Conservation (phyloP, 176 grass and related monocot species). For the Aegilops sharonensis region DNA sequence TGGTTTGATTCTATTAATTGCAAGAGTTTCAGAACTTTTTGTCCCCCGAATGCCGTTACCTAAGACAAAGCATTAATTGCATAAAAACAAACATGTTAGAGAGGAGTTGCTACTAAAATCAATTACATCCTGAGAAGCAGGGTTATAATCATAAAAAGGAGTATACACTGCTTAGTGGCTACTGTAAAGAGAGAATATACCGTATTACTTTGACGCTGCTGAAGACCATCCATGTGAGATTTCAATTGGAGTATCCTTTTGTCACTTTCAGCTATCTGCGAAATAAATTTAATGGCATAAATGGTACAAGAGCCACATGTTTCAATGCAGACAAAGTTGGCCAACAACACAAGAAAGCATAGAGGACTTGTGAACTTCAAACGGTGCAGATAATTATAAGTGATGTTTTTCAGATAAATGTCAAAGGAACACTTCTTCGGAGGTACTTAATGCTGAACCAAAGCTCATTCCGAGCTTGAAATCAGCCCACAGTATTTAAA, state of each 20-base stretch:
- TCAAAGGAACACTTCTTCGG: not conserved
- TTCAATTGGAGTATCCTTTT: constrained; percentile 36
- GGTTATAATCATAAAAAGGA: constrained; percentile 2
- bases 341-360: not conserved
- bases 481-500: not conserved
- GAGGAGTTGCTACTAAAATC: not conserved
- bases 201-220: constrained; percentile 55
- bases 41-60: constrained; percentile 81
- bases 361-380: constrained; percentile 7
- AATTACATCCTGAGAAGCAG: not conserved
- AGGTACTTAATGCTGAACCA: not conserved
- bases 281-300: constrained; percentile 20
- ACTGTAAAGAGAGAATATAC: constrained; percentile 27
- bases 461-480: not conserved
- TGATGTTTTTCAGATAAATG: not conserved
- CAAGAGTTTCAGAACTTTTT: constrained; percentile 59
- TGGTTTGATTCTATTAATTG: constrained; percentile 55
- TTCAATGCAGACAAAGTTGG: constrained; percentile 21
- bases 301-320: constrained; percentile 21
- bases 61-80: constrained; percentile 26
- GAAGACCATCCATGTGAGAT: constrained; percentile 51
- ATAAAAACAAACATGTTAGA: constrained; percentile 14
- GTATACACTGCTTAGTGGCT: not conserved
- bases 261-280: constrained; percentile 53
- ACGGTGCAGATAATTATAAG: not conserved